Percentiles rank a stretch among this genome's conserved stretches.
Conservation (phyloP, 805 yeast genomes). For the Yarrowia hollandica region DNA sequence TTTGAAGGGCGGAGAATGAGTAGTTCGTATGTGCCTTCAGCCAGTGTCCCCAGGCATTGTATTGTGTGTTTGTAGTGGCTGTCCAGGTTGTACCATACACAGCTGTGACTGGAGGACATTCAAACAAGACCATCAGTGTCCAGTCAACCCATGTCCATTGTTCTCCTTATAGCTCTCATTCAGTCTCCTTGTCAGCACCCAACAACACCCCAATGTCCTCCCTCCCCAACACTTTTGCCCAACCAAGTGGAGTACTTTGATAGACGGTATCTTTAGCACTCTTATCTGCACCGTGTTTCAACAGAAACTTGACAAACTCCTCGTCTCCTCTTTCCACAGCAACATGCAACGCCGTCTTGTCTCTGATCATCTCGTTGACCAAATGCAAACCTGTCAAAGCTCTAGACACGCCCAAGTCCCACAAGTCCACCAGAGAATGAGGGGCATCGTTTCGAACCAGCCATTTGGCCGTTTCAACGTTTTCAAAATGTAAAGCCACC, state of each 20-base stretch:
- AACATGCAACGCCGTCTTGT: background rate
- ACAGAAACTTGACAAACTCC: slow-evolving; percentile 5
- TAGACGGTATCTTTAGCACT: background rate
- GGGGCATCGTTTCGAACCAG: slow-evolving; percentile 12
- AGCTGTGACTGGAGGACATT: too few species aligned
- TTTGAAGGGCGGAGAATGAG: too few species aligned
- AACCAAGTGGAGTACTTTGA: background rate
- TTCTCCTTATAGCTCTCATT: background rate
- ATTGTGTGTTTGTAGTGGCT: too few species aligned
- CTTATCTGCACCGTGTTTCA: background rate
- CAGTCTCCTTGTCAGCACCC: too few species aligned
- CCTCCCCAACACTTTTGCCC: slow-evolving; percentile 2
- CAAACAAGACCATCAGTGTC: too few species aligned
- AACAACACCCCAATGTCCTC: background rate
- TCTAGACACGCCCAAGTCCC: background rate
- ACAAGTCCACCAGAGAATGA: slow-evolving; percentile 6
- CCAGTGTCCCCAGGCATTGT: too few species aligned
- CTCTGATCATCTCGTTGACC: slow-evolving; percentile 9
- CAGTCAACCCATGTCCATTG: too few species aligned
- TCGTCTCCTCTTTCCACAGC: slow-evolving; percentile 23
- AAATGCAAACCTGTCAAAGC: background rate
- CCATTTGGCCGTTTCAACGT: background rate
- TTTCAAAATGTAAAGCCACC: background rate
- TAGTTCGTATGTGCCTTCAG: too few species aligned
- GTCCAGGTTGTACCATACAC: too few species aligned